Evolutionary conservation across 2,329 filamentous ascomycete species (phyloP).

Genomic region (Cadophora gregata): DNA sequence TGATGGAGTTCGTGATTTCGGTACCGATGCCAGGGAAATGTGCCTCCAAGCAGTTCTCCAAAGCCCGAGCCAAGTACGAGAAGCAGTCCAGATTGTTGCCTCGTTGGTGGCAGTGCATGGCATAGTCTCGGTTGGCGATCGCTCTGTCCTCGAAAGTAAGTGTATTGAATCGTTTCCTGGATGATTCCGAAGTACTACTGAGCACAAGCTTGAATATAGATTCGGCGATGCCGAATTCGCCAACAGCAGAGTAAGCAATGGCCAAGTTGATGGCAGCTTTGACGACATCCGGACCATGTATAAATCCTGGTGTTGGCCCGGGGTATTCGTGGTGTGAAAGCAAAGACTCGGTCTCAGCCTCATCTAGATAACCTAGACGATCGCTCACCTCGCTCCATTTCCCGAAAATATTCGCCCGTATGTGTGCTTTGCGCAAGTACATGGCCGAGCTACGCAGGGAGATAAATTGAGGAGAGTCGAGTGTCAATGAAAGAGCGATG

Average conservation of each 20-base stretch:
- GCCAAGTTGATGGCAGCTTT: conserved; percentile 6
- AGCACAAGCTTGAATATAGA: neutral
- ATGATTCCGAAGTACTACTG: neutral
- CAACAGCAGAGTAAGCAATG: neutral
- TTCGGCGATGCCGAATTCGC: neutral
- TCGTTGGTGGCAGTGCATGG: neutral
- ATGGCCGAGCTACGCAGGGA: neutral
- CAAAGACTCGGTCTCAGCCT: neutral
- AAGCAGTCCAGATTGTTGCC: neutral
- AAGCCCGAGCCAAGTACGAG: neutral
- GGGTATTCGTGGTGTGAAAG: neutral
- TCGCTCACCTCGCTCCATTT: neutral
- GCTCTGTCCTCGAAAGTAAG: neutral
- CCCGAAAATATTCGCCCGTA: neutral
- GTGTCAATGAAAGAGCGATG: neutral
- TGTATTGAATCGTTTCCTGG: neutral
- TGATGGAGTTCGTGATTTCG: neutral
- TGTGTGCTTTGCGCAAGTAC: neutral
- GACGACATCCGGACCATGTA: conserved; percentile 10
- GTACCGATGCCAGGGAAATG: neutral
- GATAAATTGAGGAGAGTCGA: neutral
- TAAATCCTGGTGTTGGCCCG: neutral
- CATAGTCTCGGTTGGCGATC: neutral
- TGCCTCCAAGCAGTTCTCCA: conserved; percentile 1
- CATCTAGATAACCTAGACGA: neutral